Conservation (phyloP, 768 basidiomycete species). For the Mycena crocata region DNA sequence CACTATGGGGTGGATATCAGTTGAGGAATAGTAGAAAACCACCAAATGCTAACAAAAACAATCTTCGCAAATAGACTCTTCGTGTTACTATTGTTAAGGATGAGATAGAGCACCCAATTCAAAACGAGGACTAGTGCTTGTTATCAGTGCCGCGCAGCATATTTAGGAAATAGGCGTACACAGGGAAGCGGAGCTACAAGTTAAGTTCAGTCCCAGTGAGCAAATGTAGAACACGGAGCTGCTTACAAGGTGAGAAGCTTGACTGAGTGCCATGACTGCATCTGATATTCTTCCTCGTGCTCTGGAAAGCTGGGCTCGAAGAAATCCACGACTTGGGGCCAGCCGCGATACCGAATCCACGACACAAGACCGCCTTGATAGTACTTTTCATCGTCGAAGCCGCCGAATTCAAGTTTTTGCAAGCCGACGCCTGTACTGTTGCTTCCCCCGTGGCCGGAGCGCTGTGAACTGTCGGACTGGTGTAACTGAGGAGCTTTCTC, state of each 20-base stretch:
- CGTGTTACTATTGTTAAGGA: constrained; percentile 34
- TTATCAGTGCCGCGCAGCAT: neutral
- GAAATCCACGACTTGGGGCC: constrained; percentile 31
- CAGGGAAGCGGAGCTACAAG: constrained; percentile 27
- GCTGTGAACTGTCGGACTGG: constrained; percentile 32
- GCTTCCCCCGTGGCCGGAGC: constrained; percentile 31
- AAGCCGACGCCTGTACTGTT: constrained; percentile 21
- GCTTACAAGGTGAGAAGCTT: constrained; percentile 35
- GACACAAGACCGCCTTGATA: constrained; percentile 31
- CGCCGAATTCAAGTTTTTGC: constrained; percentile 3
- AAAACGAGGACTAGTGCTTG: constrained; percentile 34
- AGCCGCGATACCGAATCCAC: constrained; percentile 29
- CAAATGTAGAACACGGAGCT: neutral
- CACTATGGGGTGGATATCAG: neutral
- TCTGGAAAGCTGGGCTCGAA: constrained; percentile 31
- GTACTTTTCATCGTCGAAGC: constrained; percentile 15
- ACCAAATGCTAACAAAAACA: constrained; percentile 18
- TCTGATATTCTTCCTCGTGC: constrained; percentile 37
- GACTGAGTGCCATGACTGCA: constrained; percentile 36
- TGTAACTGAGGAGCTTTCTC: constrained; percentile 4
- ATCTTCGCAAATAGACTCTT: constrained; percentile 27
- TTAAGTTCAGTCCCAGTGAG: neutral
- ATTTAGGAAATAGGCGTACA: constrained; percentile 28
- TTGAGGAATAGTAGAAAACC: neutral
- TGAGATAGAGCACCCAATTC: constrained; percentile 46